Conservation (phyloP, 164 flowering plant genomes). For the Magnolia kwangsiensis region DNA sequence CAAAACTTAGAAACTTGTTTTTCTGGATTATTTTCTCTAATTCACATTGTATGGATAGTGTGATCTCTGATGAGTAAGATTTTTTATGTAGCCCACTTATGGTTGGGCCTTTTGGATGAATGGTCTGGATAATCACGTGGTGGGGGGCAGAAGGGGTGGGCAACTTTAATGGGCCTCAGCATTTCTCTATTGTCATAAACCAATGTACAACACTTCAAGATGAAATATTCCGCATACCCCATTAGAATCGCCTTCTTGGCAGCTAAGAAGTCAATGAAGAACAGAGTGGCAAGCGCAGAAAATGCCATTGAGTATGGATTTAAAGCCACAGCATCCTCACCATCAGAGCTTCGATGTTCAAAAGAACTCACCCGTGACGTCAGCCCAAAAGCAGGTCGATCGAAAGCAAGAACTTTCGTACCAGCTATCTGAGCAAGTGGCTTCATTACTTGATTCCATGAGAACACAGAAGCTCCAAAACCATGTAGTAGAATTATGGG, state of each 20-base stretch:
- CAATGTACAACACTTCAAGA: not conserved
- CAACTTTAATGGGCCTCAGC: not conserved
- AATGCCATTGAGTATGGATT: conserved; percentile 84
- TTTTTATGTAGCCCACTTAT: too few species aligned
- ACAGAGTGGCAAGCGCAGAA: conserved; percentile 72
- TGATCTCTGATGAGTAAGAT: too few species aligned
- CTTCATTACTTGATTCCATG: conserved; percentile 80
- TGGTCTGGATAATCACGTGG: too few species aligned
- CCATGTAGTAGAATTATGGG: conserved; percentile 84
- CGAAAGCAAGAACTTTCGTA: conserved; percentile 88
- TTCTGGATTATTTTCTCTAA: too few species aligned
- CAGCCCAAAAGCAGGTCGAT: conserved; percentile 95
- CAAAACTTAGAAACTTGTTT: too few species aligned
- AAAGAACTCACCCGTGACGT: conserved; percentile 54
- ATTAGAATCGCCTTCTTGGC: conserved; percentile 71
- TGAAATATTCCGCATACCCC: conserved; percentile 42
- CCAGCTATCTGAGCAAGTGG: conserved; percentile 52
- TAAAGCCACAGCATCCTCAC: conserved; percentile 29
- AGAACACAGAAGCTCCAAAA: conserved; percentile 91
- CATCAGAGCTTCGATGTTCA: conserved; percentile 14
- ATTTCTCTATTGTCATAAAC: not conserved
- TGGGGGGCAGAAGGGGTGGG: not conserved
- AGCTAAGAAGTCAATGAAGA: conserved; percentile 60
- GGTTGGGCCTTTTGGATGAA: too few species aligned
- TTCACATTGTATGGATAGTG: too few species aligned